Conservation (phyloP, 2,329 filamentous ascomycete species). For the Raffaelea ambrosiae region DNA sequence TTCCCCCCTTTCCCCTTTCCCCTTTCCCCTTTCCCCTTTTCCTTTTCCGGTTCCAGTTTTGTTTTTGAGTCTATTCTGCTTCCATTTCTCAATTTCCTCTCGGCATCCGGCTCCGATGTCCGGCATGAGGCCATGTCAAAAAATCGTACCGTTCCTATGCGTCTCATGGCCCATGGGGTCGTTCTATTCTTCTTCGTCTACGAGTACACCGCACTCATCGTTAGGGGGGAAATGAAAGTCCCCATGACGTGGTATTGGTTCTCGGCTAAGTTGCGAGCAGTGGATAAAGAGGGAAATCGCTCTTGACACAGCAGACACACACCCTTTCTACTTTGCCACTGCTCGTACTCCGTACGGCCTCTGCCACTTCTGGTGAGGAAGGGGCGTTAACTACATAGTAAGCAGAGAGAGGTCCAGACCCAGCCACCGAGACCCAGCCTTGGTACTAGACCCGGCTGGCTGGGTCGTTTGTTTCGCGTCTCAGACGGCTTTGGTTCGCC, state of each 20-base stretch:
- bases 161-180: not conserved
- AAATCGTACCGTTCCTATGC: not conserved
- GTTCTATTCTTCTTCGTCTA: not conserved
- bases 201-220: not conserved
- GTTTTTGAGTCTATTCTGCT: not conserved
- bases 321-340: no score
- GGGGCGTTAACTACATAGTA: no score
- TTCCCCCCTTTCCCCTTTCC: not conserved
- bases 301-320: no score
- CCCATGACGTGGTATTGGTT: not conserved
- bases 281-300: no score
- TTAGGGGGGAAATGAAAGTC: not conserved
- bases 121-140: no score
- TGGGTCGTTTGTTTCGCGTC: no score
- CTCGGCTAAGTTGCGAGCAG: not conserved
- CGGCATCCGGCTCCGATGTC: no score
- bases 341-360: no score
- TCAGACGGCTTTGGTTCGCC: no score
- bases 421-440: not conserved
- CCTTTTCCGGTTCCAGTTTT: slow-evolving; percentile 12
- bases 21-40: slow-evolving; percentile 34
- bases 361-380: no score
- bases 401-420: no score
- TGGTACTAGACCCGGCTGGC: not conserved
- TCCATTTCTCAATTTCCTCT: no score